These are phyloP conservation scores for Calonectria pauciramosa DNA, from an alignment of 2,329 filamentous ascomycete genomes.

Conservation along the genomic window DNA sequence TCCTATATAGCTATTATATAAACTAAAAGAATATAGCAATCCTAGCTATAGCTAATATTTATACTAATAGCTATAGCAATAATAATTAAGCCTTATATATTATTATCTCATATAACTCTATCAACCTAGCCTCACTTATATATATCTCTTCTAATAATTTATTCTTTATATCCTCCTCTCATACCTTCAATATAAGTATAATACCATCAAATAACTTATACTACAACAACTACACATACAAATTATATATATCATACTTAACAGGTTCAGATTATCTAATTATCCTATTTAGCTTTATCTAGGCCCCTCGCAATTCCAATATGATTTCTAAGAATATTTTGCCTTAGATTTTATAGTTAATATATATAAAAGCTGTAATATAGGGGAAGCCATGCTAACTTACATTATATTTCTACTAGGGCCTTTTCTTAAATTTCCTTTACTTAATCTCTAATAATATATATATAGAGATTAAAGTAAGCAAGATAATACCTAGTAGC, in stretches of 20 bases:
- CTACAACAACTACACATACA: slow-evolving; percentile 1
- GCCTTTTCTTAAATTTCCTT: background rate
- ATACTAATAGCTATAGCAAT: too few relatives aligned
- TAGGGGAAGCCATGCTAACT: background rate
- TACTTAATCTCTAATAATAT: background rate
- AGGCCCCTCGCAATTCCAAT: background rate
- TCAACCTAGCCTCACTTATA: too few relatives aligned
- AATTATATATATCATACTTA: slow-evolving; percentile 1
- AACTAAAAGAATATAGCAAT: too few relatives aligned
- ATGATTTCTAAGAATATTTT: background rate
- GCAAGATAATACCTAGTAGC: background rate
- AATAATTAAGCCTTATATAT: too few relatives aligned
- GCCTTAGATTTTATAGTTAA: slow-evolving; percentile 18
- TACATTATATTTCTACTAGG: slow-evolving; percentile 6
- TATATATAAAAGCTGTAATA: background rate
- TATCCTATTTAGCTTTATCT: background rate
- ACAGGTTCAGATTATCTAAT: background rate
- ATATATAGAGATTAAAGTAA: background rate
- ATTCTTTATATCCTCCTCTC: background rate
- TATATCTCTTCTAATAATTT: too few relatives aligned
- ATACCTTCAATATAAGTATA: background rate
- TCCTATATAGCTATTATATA: too few relatives aligned
- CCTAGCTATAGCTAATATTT: too few relatives aligned
- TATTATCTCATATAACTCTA: too few relatives aligned
- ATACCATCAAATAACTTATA: slow-evolving; percentile 2